Conservation (phyloP, 495 filamentous ascomycete species). For the Trichoderma virens region DNA sequence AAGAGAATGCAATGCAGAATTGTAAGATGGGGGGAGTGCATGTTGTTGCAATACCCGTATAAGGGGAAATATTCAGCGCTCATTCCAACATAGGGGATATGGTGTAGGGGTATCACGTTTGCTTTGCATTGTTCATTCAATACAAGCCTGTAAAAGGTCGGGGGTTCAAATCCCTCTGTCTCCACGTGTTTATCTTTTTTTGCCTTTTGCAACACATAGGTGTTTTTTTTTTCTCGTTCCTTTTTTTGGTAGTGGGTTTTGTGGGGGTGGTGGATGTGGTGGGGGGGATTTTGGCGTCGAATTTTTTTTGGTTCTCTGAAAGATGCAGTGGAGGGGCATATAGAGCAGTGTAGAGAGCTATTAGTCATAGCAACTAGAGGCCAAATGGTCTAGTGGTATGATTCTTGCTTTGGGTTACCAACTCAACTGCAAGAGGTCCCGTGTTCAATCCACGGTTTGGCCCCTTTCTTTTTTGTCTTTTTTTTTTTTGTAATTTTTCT, state of each 20-base stretch:
- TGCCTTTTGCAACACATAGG: too few species aligned
- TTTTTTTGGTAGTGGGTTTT: not conserved
- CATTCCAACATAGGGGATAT: not conserved
- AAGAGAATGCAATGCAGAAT: too few species aligned
- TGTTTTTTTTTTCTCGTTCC: not conserved
- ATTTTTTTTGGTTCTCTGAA: too few species aligned
- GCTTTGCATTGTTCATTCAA: not conserved
- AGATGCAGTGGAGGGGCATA: not conserved
- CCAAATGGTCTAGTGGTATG: slow-evolving; percentile 9
- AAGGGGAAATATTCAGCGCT: not conserved
- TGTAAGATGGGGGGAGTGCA: not conserved
- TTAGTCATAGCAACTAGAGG: not conserved
- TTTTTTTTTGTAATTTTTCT: not conserved
- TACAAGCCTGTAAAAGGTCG: not conserved
- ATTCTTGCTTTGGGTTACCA: slow-evolving; percentile 4
- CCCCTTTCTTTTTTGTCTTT: not conserved
- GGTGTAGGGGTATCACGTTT: slow-evolving; percentile 8
- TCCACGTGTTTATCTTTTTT: not conserved
- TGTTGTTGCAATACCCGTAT: not conserved
- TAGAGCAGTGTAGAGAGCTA: not conserved
- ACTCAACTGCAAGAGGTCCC: slow-evolving; percentile 9
- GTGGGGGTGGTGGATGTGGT: not conserved
- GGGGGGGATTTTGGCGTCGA: not conserved
- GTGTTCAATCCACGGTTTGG: slow-evolving; percentile 9
- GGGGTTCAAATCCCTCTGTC: slow-evolving; percentile 7